phyloP scores from a whole-genome alignment of 306 rosid genomes.

The Quercus alba region DNA sequence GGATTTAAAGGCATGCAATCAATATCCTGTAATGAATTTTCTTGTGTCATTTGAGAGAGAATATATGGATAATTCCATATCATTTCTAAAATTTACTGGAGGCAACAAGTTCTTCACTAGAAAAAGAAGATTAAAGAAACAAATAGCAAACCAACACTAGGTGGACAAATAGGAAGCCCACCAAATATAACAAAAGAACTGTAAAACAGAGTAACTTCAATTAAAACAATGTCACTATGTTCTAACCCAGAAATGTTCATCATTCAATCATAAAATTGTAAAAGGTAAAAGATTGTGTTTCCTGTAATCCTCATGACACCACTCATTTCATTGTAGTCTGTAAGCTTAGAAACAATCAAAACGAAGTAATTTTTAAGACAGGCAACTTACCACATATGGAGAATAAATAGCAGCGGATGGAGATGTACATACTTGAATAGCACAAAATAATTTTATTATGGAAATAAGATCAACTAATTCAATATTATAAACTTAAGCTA shows the following conservation, averaged over 20 bases:
- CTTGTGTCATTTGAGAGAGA: constrained; percentile 21
- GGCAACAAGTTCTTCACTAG: background rate
- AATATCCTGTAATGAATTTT: constrained; percentile 56
- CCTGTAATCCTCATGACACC: background rate
- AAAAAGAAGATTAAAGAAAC: too few relatives aligned
- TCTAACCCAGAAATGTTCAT: background rate
- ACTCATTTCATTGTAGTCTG: background rate
- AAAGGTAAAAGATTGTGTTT: background rate
- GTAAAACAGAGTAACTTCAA: background rate
- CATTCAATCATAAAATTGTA: background rate
- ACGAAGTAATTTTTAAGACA: background rate
- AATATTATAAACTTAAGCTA: background rate
- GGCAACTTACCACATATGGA: background rate
- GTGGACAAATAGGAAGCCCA: background rate
- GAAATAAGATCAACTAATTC: background rate
- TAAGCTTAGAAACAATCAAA: background rate
- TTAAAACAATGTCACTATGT: background rate
- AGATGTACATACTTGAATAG: background rate
- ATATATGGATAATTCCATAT: background rate
- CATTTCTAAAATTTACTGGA: background rate
- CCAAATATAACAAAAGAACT: background rate
- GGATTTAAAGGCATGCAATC: constrained; percentile 90
- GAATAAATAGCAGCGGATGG: background rate
- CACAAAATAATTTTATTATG: background rate
- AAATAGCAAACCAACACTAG: too few relatives aligned